Evolutionary conservation across 78 protist species (phyloP).

Genomic region (Polysphondylium violaceum): DNA sequence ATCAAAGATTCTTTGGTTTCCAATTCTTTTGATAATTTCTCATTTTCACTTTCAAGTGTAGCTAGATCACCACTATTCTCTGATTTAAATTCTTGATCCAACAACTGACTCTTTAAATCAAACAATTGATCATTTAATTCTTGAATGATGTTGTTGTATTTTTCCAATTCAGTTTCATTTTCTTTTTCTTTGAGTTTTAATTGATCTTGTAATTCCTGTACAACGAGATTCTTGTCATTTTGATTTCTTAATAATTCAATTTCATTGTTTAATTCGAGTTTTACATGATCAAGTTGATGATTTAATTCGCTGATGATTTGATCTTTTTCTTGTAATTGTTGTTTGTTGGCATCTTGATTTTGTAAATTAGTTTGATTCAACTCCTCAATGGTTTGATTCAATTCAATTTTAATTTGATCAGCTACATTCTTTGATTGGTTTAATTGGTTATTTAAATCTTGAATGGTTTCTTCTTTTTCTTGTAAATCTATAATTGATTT

Average conservation of each 20-base stretch:
- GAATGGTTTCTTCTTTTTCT: background rate
- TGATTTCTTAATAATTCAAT: background rate
- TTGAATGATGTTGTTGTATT: no score
- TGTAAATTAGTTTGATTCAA: background rate
- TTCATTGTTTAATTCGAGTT: background rate
- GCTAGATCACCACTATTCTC: no score
- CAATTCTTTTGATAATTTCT: no score
- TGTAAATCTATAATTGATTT: no score
- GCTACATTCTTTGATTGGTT: background rate
- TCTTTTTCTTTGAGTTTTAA: slow-evolving; percentile 6
- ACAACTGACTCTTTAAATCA: no score
- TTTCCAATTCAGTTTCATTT: slow-evolving; percentile 1
- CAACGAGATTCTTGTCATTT: background rate
- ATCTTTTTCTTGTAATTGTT: background rate
- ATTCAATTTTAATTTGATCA: background rate
- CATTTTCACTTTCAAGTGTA: no score
- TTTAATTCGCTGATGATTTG: background rate
- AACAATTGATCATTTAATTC: no score
- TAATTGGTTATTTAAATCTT: background rate
- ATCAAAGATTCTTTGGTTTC: no score
- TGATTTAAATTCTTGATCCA: no score
- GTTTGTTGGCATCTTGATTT: background rate
- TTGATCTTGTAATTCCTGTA: background rate
- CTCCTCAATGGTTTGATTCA: no score
- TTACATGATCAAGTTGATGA: background rate